Evolutionary conservation across 2,329 filamentous ascomycete species (phyloP), one percentile per base, ranked within the genome.

Genomic region (Hirsutella minnesotensis): DNA sequence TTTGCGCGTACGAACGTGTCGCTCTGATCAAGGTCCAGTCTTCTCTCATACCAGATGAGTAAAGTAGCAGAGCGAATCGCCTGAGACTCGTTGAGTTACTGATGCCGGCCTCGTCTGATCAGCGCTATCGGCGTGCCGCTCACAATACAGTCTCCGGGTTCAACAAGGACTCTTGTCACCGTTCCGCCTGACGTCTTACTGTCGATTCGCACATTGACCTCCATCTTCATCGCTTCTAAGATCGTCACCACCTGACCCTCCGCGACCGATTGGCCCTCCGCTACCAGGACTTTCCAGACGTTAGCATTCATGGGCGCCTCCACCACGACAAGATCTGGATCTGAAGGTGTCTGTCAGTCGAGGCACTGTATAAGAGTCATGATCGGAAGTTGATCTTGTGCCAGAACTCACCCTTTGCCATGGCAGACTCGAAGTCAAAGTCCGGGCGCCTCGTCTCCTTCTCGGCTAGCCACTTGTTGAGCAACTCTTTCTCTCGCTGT

Each of bases 191-290:
- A 12, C 18, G 22, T 27, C 9, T 12, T 18, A 5, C 4, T 9
- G 29, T 34, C 27, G 19, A 16, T 18, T 8, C 9, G 16, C 3
- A 44, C 33, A 13, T 50, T 52, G 44, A 76, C 70, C 49, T 76
- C 73, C 60, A 76, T 66, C 53, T 77, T 76, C 72, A 76, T 76
- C 1, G 72, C 71, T 44, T 76, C 73, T 3, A 76, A 57, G 3
- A 75, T 67, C 1, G 64, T 57, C 1, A 69, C 60, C 0, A 40
- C 29, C 34, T 40, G 36, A 9, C 29, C 40, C 9, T 7, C 20
- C 22, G 42, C 35, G 4, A 42, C 13, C 3, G 64, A 51, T 24
- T 73, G 62, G 10, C 65, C 65, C 12, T 63, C 56, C 9, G 63
- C 55, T 3, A 75, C 60, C 8, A 65, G 52, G 1, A 75, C 58